These are phyloP conservation scores for Sedum album DNA, from an alignment of 164 flowering plant genomes.

Conservation along the genomic window DNA sequence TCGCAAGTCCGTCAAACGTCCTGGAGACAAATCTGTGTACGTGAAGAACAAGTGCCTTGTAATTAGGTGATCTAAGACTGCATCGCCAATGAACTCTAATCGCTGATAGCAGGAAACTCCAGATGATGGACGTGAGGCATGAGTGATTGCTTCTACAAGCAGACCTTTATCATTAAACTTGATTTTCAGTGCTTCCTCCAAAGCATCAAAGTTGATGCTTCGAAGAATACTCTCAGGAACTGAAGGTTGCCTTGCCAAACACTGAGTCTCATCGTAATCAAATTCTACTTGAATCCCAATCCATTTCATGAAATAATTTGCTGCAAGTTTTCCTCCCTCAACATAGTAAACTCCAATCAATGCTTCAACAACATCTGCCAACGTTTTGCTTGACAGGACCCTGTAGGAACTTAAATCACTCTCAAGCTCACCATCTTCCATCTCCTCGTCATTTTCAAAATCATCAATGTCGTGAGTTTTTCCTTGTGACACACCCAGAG, in stretches of 20 bases:
- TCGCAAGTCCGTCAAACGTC: slow-evolving; percentile 91
- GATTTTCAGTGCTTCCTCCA: slow-evolving; percentile 57
- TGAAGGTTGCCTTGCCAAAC: slow-evolving; percentile 24
- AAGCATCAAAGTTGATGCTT: slow-evolving; percentile 66
- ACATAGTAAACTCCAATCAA: slow-evolving; percentile 94
- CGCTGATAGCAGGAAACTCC: slow-evolving; percentile 97
- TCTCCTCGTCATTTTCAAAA: slow-evolving; percentile 54
- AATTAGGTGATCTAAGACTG: slow-evolving; percentile 96
- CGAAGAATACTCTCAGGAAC: slow-evolving; percentile 69
- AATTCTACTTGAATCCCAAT: slow-evolving; percentile 80
- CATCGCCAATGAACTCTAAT: slow-evolving; percentile 95
- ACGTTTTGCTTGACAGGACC: slow-evolving; percentile 92
- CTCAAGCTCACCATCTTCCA: slow-evolving; percentile 97
- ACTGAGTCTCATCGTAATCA: slow-evolving; percentile 46
- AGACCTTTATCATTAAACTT: slow-evolving; percentile 57
- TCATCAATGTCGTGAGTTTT: slow-evolving; percentile 19
- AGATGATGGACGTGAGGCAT: slow-evolving; percentile 96
- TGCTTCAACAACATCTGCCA: slow-evolving; percentile 99
- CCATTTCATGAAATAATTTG: slow-evolving; percentile 94
- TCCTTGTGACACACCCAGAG: slow-evolving; percentile 17
- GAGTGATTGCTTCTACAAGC: slow-evolving; percentile 91
- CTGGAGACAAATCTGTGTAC: slow-evolving; percentile 92
- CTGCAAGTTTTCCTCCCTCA: slow-evolving; percentile 87
- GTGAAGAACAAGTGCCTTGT: slow-evolving; percentile 86
- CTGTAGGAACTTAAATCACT: slow-evolving; percentile 89